Base-by-base conservation (phyloP, 2,329 filamentous ascomycete species). In the Reticulascus tulasneorum region DNA sequence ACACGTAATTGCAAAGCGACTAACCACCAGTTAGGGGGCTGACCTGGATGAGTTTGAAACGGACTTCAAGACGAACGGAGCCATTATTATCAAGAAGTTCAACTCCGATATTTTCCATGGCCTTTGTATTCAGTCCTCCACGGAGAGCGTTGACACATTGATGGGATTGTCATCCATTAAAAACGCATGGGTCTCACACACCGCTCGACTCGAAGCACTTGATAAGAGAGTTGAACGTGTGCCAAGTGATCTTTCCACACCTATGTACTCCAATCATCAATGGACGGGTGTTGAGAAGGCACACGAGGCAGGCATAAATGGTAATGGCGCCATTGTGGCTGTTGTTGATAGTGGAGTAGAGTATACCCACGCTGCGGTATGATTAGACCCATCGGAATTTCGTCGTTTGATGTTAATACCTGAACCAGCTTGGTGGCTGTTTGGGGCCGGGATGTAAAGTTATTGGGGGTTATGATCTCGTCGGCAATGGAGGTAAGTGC, bases 271-370 rank as follows among this genome's bases (percentile, higher is more conserved):
- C 5, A 47, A 55, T 16, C 62, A 65, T 27, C 52, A 53, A 15
- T 58, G 54, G 50, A 66, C 62, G 4, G 61, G 62, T 3, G 62
- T 66, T 4, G 54, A 61, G 23, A 56, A 51, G 38, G 53, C 66
- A 4, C 63, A 66, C 29, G 48, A 51, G 8, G 43, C 47, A 17
- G 63, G 63, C 6, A 58, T 64, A 24, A 52, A 53, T 12, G 63
- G 63, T 5, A 60, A 58, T 34, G 62, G 60, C 7, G 58, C 52
- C 10, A 64, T 55, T 26, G 49, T 66, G 21, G 63, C 60, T n/a
- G 51, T 66, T 23, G 54, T 66, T 21, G 63, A 66, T 32, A 64
- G 60, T 2, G 63, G 63, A 1, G 52, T 66, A 23, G 61, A 63
- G 36, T 66, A 66, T 34, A 58, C 54, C 3, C 63, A 66, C 35